A percentile compares a stretch with the other conserved stretches of the same genome.
Evolutionary conservation across 2,329 filamentous ascomycete genomes (phyloP).

Genomic region (Penicillium crustosum): DNA sequence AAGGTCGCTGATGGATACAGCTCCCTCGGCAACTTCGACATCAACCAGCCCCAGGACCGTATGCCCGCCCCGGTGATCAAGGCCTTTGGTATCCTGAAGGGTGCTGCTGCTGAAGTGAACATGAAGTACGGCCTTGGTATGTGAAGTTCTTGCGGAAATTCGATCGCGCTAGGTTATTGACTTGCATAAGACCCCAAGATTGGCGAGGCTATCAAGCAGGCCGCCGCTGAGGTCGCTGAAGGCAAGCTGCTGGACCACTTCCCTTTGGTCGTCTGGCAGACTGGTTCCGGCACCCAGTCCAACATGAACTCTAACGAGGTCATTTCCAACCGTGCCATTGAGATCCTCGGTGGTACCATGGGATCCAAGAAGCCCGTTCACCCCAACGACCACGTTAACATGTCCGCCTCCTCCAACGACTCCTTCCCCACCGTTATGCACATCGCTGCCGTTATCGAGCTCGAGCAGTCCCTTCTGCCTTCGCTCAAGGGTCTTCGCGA

Average conservation of each 20-base stretch:
- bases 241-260: conserved; percentile 96
- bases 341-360: conserved; percentile 91
- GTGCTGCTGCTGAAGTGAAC: conserved; percentile 92
- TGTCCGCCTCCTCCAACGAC: conserved; percentile 97
- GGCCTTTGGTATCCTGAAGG: conserved; percentile 97
- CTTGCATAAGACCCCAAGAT: conserved; percentile 72
- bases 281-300: conserved; percentile 95
- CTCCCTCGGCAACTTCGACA: conserved; percentile 95
- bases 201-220: conserved; percentile 90
- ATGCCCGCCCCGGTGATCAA: conserved; percentile 92
- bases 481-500: conserved; percentile 77
- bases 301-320: conserved; percentile 99
- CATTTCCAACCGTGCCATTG: conserved; percentile 98
- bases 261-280: conserved; percentile 98
- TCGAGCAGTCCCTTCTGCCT: conserved; percentile 82
- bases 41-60: conserved; percentile 98
- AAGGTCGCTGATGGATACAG: conserved; percentile 35
- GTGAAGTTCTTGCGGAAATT: conserved; percentile 9
- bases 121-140: conserved; percentile 82
- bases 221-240: conserved; percentile 86
- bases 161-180: conserved; percentile 9
- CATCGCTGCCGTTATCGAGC: conserved; percentile 92
- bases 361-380: conserved; percentile 98
- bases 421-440: conserved; percentile 99
- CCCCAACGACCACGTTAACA: conserved; percentile 99